Evolutionary conservation across 768 basidiomycete species (phyloP).

Genomic region (Mycena albidolilacea): DNA sequence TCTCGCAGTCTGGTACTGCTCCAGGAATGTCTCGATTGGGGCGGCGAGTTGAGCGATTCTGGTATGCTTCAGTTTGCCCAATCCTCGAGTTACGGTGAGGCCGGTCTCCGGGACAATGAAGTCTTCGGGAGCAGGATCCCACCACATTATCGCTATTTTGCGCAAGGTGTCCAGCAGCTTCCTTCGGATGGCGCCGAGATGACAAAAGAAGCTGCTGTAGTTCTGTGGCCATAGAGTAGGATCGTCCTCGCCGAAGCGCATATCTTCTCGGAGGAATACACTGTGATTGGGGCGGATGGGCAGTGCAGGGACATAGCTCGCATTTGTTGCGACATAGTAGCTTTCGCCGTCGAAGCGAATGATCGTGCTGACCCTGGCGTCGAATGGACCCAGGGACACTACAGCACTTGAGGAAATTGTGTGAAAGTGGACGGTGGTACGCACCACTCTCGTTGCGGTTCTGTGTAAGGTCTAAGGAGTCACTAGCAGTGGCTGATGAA

Average conservation of each 20-base stretch:
- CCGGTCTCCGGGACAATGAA: neutral
- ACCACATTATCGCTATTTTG: conserved; percentile 5
- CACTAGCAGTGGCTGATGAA: neutral
- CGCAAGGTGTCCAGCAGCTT: neutral
- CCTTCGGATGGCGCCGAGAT: conserved; percentile 5
- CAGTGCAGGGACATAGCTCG: neutral
- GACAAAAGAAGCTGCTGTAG: conserved; percentile 1
- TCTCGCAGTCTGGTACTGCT: neutral
- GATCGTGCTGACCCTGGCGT: neutral
- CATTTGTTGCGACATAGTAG: neutral
- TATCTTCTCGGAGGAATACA: neutral
- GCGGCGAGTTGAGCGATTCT: neutral
- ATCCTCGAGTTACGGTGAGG: neutral
- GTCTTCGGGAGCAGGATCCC: neutral
- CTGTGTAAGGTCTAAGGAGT: neutral
- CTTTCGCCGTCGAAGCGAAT: neutral
- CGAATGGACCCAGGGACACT: neutral
- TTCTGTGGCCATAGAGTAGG: conserved; percentile 16
- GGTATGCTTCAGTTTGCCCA: neutral
- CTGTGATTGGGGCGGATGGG: neutral
- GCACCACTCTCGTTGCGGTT: neutral
- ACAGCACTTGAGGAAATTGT: neutral
- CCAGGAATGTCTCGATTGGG: neutral
- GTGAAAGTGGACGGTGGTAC: neutral
- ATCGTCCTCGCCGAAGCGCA: conserved; percentile 25